Evolutionary conservation across 1,139 yeast species (phyloP).

Genomic region (Candida gigantensis): DNA sequence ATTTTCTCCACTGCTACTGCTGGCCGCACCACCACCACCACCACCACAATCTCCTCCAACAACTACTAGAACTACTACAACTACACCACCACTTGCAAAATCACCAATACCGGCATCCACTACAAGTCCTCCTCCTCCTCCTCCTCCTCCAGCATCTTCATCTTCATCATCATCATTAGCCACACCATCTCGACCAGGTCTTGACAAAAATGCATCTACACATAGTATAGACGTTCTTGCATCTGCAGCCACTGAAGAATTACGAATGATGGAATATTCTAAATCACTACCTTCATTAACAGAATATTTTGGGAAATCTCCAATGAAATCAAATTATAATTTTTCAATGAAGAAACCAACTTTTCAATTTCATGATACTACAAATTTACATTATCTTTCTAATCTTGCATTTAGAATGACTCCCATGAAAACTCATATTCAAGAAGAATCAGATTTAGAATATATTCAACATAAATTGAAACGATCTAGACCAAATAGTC

Average conservation of each 20-base stretch:
- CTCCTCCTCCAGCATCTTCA: slow-evolving; percentile 1
- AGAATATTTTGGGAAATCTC: slow-evolving; percentile 45
- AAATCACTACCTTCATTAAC: slow-evolving; percentile 67
- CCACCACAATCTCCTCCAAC: too few relatives aligned
- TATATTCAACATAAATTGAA: slow-evolving; percentile 55
- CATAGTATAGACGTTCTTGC: slow-evolving; percentile 73
- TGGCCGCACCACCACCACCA: too few relatives aligned
- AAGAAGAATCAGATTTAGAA: slow-evolving; percentile 47
- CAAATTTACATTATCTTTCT: slow-evolving; percentile 30
- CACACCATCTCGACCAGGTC: slow-evolving; percentile 8
- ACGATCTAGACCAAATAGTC: slow-evolving; percentile 75
- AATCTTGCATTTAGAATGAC: slow-evolving; percentile 25
- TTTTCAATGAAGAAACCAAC: slow-evolving; percentile 10
- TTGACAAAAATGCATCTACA: slow-evolving; percentile 16
- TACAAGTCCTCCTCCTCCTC: too few relatives aligned
- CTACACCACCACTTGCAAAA: too few relatives aligned
- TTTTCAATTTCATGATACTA: slow-evolving; percentile 13
- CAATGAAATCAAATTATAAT: slow-evolving; percentile 3
- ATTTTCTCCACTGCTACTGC: too few relatives aligned
- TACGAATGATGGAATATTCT: slow-evolving; percentile 57
- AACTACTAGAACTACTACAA: too few relatives aligned
- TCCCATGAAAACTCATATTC: slow-evolving; percentile 24
- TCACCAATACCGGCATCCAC: too few relatives aligned
- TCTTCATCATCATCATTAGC: slow-evolving; percentile 4
- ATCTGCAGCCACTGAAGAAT: slow-evolving; percentile 79